Evolutionary conservation across 2,329 filamentous ascomycete species (phyloP), one percentile per base, ranked within the genome.

Genomic region (Clonostachys chloroleuca): DNA sequence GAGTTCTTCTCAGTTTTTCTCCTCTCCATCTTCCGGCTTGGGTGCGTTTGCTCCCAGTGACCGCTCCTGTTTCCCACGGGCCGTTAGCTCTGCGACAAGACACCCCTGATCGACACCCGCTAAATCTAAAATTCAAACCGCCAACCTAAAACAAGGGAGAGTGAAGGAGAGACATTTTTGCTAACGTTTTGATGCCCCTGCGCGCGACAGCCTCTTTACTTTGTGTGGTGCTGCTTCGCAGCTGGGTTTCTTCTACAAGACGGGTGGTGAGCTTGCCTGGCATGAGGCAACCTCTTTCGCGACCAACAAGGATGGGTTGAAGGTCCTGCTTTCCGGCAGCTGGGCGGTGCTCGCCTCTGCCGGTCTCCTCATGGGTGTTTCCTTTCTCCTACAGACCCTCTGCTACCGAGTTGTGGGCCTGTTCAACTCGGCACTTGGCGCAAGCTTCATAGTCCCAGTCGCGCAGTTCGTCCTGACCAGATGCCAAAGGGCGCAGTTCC

Each of bases 261-360:
- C 62, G 0, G 62, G 62, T 13, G 61, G 59, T 30, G 59, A 64
- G 46, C 50, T 65, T 10, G 56, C 64, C 43, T 65, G 62, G 62
- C 54, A 52, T 33, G 62, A 65, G 47, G 62, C 58, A 12, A 50
- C 51, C 37, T 45, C 57, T 12, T 62, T 62, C 40, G 58, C 63
- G 17, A 52, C 53, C 33, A 58, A 56, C 49, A 56, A 58, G 44
- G 62, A 64, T 40, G 58, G 55, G 16, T 52, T 62, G 24, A 63
- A 63, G 51, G 55, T 65, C 18, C 49, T 64, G 30, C 52, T 65
- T 10, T 62, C 55, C 17, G 62, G 61, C 14, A 58, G 60, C 33
- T 53, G 50, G 41, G 54, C 56, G 18, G 58, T 61, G 9, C 16
- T 59, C 35, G 53, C 53, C 14, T 52, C 56, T 35, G 51, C 53